Evolutionary conservation across 345 rosid species (phyloP), one percentile per base, ranked within the genome.

Genomic region (Zanthoxylum bungeanum): DNA sequence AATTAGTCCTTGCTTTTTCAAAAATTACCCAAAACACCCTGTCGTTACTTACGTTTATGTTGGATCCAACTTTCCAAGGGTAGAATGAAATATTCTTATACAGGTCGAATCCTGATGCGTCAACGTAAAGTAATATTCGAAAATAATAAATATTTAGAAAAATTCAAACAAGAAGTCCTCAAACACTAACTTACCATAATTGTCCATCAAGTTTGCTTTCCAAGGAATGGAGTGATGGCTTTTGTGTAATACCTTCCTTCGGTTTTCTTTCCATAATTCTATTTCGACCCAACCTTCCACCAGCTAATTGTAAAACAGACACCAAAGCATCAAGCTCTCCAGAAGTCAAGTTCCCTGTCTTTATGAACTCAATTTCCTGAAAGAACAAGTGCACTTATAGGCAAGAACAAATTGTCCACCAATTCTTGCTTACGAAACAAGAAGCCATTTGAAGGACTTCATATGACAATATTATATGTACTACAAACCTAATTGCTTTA

Each of bases 321-420:
- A 90, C 97, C 69, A 95, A 84, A 69, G 98, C 98, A 70, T 95
- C 96, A 64, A 88, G 89, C 84, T 92, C 99, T 70, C 73, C 78
- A 34, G 57, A 33, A 73, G 78, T 92, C 77, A 95, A 88, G 80
- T 88, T 90, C 63, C 99, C 98, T 21, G 75, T 73, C 80, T 92
- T 95, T 61, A 92, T 81, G 72, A 92, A 92, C 83, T 90, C 98
- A 78, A 92, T 88, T 89, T 95, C 98, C 97, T 94, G 31, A 64
- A 59, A 47, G 57, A 25, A 50, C 27, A n/a, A n/a, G 28, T 39
- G 1, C 19, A 64, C 3, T 9, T 5, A 28, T n/a, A 33, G 4
- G 51, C 25, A 11, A 53, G 31, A 27, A 55, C 7, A 52, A 56
- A 66, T 17, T 42, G 3, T 49, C 65, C 7, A 49, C 69, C 14